Evolutionary conservation across 768 basidiomycete species (phyloP), one percentile per base, ranked within the genome.

Genomic region (Phaeotremella fagi): DNA sequence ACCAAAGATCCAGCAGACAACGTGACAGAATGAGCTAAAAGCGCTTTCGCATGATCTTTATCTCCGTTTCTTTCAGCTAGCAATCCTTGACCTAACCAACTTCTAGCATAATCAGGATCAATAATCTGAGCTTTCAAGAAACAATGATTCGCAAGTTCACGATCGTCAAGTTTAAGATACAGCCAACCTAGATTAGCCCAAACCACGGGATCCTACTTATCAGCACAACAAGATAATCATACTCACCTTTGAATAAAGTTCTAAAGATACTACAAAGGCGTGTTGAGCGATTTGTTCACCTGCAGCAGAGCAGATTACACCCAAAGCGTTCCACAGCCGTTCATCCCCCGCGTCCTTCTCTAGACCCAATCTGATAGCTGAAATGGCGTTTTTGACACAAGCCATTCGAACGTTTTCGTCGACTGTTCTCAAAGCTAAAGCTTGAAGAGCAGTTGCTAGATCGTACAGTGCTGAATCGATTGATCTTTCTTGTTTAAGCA

Each of bases 101-200:
- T 85, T 20, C 84, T 66, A 0, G 86, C 80, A 75, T 85, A 86
- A 66, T 98, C 94, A 5, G 94, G 89, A 76, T 98, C 91, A 38
- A 91, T 79, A 16, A 86, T 84, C 71, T 97, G 95, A 9, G 92
- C 90, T 52, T 84, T 84, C 64, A 84, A 80, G 61, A 99, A 83
- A 1, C 88, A 85, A 65, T 91, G 84, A 60, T 85, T 86, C 0
- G 94, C 89, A 27, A 98, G 77, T 45, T 90, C 86, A 1, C 79
- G 63, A 73, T 98, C 94, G 20, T 79, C 78, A 60, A 92, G 79
- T 50, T 86, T 77, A 23, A 91, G 78, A 74, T 89, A 98, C 35
- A 99, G 77, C 28, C 97, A 76, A 1, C 92, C 95, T 6, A 98
- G 79, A 66, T 85, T 89, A 1, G 86, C 81, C 95, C 95, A 98